phyloP scores from a whole-genome alignment of 768 basidiomycete species.

The Cystofilobasidium ferigula region DNA sequence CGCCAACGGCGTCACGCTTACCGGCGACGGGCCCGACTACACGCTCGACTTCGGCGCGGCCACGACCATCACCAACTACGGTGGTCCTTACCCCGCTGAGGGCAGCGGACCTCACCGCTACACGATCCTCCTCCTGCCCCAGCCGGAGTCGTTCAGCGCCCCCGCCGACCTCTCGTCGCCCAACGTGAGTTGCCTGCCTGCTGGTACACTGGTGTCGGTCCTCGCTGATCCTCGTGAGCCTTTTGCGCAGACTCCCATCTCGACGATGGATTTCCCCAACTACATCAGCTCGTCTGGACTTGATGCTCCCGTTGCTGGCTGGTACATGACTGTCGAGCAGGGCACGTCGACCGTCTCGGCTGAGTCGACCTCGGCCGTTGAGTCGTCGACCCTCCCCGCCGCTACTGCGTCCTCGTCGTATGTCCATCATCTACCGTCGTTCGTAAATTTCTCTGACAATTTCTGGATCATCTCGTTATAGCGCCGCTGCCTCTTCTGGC shows the following conservation, averaged over 20 bases:
- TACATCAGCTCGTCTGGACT: constrained; percentile 52
- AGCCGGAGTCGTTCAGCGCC: constrained; percentile 53
- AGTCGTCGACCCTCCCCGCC: constrained; percentile 49
- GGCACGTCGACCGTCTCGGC: constrained; percentile 50
- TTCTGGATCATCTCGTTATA: neutral
- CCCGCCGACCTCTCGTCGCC: constrained; percentile 49
- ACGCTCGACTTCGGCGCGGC: constrained; percentile 31
- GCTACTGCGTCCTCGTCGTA: constrained; percentile 14
- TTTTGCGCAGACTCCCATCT: constrained; percentile 40
- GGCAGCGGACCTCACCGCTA: constrained; percentile 71
- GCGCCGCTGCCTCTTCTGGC: neutral
- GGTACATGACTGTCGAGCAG: constrained; percentile 58
- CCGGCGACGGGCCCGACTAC: constrained; percentile 29
- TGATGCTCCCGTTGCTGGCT: constrained; percentile 55
- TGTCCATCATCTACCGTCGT: neutral
- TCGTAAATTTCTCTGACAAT: no score
- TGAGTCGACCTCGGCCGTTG: constrained; percentile 54
- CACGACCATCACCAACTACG: constrained; percentile 32
- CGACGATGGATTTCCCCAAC: constrained; percentile 48
- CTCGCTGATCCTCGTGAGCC: neutral
- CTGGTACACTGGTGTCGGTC: no score
- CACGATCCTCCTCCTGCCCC: constrained; percentile 53
- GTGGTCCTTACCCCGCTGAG: constrained; percentile 36
- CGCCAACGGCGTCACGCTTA: constrained; percentile 49
- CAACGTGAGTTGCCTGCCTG: constrained; percentile 29